Percentiles rank a stretch among this genome's conserved stretches.
Conservation (phyloP, 495 filamentous ascomycete species). For the Annulohypoxylon nitens region DNA sequence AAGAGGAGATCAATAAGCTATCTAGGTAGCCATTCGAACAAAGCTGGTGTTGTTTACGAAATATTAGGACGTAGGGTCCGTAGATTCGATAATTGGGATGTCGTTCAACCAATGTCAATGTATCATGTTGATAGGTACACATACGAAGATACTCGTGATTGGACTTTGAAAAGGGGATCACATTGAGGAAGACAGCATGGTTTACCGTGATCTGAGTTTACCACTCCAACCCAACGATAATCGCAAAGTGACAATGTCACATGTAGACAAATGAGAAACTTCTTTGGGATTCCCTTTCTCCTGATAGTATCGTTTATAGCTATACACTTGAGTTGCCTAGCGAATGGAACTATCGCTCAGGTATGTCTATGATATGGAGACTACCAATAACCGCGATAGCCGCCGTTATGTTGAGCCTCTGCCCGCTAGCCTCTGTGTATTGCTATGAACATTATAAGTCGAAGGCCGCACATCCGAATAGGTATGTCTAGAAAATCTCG, state of each 20-base stretch:
- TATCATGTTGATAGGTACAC: no score
- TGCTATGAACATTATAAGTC: background rate
- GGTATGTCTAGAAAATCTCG: background rate
- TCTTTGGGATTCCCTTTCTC: background rate
- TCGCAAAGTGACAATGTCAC: background rate
- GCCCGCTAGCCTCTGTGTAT: background rate
- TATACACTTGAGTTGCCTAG: background rate
- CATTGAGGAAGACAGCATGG: background rate
- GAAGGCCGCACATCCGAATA: background rate
- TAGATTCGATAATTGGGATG: background rate
- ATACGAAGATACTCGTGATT: background rate
- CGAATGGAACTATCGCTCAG: background rate
- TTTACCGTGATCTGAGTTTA: background rate
- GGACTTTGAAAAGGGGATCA: background rate
- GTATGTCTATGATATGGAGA: background rate
- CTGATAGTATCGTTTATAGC: background rate
- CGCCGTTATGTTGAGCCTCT: background rate
- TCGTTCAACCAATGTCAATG: no score
- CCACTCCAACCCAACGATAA: background rate
- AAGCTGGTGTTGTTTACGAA: no score
- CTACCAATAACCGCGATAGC: conserved; percentile 1
- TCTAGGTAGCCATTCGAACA: no score
- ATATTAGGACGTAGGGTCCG: background rate
- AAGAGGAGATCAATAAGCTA: no score
- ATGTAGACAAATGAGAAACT: background rate